Evolutionary conservation across 139 green algal genomes (phyloP).

Genomic region (Asterochloris erici): DNA sequence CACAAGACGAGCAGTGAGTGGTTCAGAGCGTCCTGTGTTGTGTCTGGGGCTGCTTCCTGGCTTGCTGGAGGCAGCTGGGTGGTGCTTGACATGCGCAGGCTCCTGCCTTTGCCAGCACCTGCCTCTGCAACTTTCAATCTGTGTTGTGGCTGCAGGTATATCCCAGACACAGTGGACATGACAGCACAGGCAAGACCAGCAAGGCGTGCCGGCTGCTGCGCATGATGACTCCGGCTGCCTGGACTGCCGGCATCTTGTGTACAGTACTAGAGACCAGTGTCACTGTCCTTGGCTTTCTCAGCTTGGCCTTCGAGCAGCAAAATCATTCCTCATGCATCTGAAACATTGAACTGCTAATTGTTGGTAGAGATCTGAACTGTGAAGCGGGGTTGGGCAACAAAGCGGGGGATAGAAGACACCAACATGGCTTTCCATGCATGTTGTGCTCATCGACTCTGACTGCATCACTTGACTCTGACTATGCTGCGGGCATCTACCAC

Average conservation of each 20-base stretch:
- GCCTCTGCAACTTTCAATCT: background rate
- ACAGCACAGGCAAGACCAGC: slow-evolving; percentile 55
- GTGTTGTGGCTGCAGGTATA: slow-evolving; percentile 53
- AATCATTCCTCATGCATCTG: no score
- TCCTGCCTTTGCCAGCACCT: background rate
- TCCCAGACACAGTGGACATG: slow-evolving; percentile 93
- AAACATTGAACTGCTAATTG: no score
- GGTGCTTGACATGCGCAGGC: background rate
- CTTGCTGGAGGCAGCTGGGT: background rate
- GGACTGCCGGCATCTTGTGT: no score
- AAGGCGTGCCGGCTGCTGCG: slow-evolving; percentile 70
- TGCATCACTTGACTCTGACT: slow-evolving; percentile 31
- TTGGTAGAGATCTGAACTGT: no score
- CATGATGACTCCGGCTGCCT: background rate
- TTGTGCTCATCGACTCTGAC: background rate
- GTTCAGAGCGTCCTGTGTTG: background rate
- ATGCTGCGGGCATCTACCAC: slow-evolving; percentile 42
- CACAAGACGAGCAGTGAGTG: slow-evolving; percentile 88
- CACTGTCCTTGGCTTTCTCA: no score
- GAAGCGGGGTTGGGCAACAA: no score
- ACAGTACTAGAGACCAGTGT: no score
- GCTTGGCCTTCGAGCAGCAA: no score
- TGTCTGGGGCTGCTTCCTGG: background rate
- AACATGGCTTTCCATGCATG: no score
- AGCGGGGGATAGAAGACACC: no score